phyloP scores from a whole-genome alignment of 2,329 filamentous ascomycete genomes.

The Diaporthe sp. region DNA sequence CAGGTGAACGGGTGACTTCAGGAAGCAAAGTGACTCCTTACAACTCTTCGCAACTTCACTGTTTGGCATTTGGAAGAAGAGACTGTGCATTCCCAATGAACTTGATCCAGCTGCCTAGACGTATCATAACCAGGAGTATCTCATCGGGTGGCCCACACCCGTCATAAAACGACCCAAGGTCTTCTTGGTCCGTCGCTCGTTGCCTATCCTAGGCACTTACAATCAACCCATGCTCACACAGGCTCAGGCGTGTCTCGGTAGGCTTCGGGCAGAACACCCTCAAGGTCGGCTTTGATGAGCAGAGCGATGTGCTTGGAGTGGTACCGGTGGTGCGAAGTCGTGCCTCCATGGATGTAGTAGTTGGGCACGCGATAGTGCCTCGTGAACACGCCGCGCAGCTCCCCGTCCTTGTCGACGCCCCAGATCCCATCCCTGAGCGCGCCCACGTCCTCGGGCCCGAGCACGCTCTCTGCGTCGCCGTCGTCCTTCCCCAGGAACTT shows the following conservation, averaged over 20 bases:
- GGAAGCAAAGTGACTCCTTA: no score
- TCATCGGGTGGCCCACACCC: no score
- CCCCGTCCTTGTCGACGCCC: constrained; percentile 59
- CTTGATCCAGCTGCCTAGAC: no score
- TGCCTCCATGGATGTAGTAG: constrained; percentile 54
- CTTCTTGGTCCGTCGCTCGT: neutral
- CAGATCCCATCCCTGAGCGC: constrained; percentile 54
- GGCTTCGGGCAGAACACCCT: constrained; percentile 53
- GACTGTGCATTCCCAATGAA: neutral
- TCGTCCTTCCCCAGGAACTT: constrained; percentile 42
- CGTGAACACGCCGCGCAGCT: constrained; percentile 58
- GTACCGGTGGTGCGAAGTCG: constrained; percentile 52
- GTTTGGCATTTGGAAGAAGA: no score
- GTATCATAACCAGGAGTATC: no score
- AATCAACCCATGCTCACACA: neutral
- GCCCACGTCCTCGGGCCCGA: constrained; percentile 50
- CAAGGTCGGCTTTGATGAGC: constrained; percentile 54
- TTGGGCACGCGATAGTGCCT: constrained; percentile 51
- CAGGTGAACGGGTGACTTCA: no score
- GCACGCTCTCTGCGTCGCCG: constrained; percentile 25
- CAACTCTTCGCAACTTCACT: no score
- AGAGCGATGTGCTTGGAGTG: constrained; percentile 50
- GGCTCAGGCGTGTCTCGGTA: constrained; percentile 47
- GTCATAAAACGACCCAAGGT: no score
- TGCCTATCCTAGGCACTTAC: no score